Evolutionary conservation across 352 stramenopile species (phyloP).

Genomic region (Phytophthora pinifolia): DNA sequence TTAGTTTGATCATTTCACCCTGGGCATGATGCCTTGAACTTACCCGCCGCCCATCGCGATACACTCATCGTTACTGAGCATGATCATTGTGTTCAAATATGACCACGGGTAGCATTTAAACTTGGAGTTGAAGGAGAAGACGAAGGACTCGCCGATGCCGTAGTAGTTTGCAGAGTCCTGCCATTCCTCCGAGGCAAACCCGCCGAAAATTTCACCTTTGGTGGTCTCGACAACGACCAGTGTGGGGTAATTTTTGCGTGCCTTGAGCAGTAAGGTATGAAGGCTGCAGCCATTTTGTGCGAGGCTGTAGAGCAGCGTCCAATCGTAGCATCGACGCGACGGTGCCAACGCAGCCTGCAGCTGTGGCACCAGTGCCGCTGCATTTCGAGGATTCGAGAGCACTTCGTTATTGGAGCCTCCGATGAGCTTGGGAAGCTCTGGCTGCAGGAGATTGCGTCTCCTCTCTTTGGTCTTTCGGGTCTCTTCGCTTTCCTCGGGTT

Average conservation of each 20-base stretch:
- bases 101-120: slow-evolving; percentile 71
- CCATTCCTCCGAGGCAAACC: slow-evolving; percentile 54
- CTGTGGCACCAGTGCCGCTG: slow-evolving; percentile 52
- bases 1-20: not conserved
- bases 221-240: slow-evolving; percentile 67
- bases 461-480: slow-evolving; percentile 27
- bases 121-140: slow-evolving; percentile 60
- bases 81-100: slow-evolving; percentile 65
- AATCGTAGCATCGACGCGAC: slow-evolving; percentile 60
- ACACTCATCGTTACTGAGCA: slow-evolving; percentile 65
- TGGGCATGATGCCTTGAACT: slow-evolving; percentile 7
- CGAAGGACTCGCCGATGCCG: slow-evolving; percentile 67
- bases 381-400: slow-evolving; percentile 41
- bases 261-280: slow-evolving; percentile 54
- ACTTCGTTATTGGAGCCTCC: slow-evolving; percentile 46
- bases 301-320: slow-evolving; percentile 63
- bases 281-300: slow-evolving; percentile 70
- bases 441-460: slow-evolving; percentile 9
- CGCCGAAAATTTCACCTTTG: slow-evolving; percentile 64
- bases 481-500: slow-evolving; percentile 6
- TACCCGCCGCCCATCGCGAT: slow-evolving; percentile 80
- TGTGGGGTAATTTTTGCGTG: slow-evolving; percentile 38
- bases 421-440: slow-evolving; percentile 48
- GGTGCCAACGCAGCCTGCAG: slow-evolving; percentile 57
- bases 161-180: slow-evolving; percentile 59